Evolutionary conservation across 257 asterid genomes (phyloP).

Genomic region (Eucommia ulmoides): DNA sequence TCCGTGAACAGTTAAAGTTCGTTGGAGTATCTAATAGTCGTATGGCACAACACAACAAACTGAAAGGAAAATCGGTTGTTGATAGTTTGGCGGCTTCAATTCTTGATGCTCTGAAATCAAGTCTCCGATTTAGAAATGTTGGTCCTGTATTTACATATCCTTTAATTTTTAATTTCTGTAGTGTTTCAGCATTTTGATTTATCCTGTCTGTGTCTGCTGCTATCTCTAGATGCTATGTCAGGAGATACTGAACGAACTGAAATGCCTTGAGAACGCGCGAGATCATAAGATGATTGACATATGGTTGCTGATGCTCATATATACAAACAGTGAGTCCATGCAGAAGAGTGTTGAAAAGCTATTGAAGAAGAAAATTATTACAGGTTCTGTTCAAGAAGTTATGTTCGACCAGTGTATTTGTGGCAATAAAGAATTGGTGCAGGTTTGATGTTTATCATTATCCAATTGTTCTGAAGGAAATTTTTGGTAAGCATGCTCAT

Average conservation of each 20-base stretch:
- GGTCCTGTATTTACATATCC: slow-evolving; percentile 18
- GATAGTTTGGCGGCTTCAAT: slow-evolving; percentile 47
- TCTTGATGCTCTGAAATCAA: slow-evolving; percentile 66
- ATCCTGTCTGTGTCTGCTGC: slow-evolving; percentile 2
- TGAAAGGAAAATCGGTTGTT: slow-evolving; percentile 51
- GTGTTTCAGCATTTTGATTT: background rate
- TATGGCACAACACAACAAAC: slow-evolving; percentile 36
- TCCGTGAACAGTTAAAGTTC: slow-evolving; percentile 56
- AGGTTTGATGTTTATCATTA: slow-evolving; percentile 35
- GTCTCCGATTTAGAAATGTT: slow-evolving; percentile 69
- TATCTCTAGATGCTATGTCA: slow-evolving; percentile 48
- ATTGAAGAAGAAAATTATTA: slow-evolving; percentile 65
- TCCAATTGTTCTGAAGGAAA: background rate
- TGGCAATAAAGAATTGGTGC: slow-evolving; percentile 56
- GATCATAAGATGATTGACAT: slow-evolving; percentile 72
- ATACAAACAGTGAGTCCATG: slow-evolving; percentile 52
- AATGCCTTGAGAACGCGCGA: slow-evolving; percentile 48
- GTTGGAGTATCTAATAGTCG: slow-evolving; percentile 35
- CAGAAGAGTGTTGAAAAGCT: slow-evolving; percentile 60
- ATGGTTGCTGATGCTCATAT: slow-evolving; percentile 56
- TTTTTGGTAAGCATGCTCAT: background rate
- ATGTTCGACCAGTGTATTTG: slow-evolving; percentile 60
- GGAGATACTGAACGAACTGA: slow-evolving; percentile 68
- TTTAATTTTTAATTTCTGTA: background rate
- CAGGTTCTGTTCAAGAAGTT: slow-evolving; percentile 52